Conservation (phyloP, 306 rosid species). For the Pyrus betulifolia region DNA sequence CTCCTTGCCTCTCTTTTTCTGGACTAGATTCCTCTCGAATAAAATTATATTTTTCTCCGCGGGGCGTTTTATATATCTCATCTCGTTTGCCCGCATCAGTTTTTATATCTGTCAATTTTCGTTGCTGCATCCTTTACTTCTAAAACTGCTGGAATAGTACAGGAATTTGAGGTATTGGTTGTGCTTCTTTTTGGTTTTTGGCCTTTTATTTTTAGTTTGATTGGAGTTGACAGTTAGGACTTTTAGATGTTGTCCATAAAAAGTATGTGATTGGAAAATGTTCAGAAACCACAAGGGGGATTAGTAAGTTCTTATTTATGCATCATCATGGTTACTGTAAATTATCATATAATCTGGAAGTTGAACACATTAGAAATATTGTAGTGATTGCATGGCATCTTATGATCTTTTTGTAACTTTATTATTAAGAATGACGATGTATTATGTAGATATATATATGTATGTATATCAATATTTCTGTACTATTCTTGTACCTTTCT, state of each 20-base stretch:
- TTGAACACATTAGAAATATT: background rate
- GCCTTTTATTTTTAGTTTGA: background rate
- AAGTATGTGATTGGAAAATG: background rate
- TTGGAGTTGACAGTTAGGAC: background rate
- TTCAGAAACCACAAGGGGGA: background rate
- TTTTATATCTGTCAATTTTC: background rate
- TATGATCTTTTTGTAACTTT: background rate
- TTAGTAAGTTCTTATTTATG: background rate
- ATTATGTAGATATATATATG: background rate
- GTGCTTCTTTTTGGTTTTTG: background rate
- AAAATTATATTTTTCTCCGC: background rate
- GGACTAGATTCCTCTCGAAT: constrained; percentile 1
- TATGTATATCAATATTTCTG: background rate
- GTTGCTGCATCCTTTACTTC: background rate
- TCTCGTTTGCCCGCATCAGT: background rate
- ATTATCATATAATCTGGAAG: background rate
- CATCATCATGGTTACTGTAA: background rate
- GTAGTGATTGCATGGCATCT: background rate
- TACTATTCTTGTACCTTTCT: background rate
- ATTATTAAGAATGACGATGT: background rate
- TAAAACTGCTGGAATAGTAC: background rate
- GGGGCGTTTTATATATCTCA: background rate
- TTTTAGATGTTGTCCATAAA: background rate
- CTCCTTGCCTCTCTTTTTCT: constrained; percentile 14
- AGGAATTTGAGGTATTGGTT: constrained; percentile 4